These are phyloP conservation scores for Suhomyces sp. DNA, from an alignment of 805 yeast species.

Conservation along the genomic window DNA sequence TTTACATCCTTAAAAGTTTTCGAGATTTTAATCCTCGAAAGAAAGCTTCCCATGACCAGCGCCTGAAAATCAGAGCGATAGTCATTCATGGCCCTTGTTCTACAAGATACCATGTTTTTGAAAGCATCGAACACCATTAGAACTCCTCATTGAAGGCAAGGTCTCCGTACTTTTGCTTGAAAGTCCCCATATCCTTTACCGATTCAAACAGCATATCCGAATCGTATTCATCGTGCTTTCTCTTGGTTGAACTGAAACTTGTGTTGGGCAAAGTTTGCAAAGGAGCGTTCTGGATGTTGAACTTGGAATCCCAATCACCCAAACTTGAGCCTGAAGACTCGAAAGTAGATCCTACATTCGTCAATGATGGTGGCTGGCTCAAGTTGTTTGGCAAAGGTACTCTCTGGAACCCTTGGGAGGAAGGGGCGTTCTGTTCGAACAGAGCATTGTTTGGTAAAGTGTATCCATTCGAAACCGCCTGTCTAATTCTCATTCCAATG, in stretches of 20 bases:
- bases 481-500: slow-evolving; percentile 71
- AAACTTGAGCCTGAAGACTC: slow-evolving; percentile 38
- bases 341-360: slow-evolving; percentile 43
- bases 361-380: slow-evolving; percentile 45
- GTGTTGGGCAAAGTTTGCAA: slow-evolving; percentile 9
- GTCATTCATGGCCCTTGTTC: too few species aligned
- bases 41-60: too few species aligned
- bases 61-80: too few species aligned
- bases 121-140: too few species aligned
- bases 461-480: slow-evolving; percentile 65
- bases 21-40: too few species aligned
- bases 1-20: too few species aligned
- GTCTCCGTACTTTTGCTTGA: slow-evolving; percentile 41
- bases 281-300: slow-evolving; percentile 11
- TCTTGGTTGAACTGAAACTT: slow-evolving; percentile 17
- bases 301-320: slow-evolving; percentile 39
- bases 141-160: slow-evolving; percentile 51
- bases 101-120: too few species aligned
- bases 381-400: slow-evolving; percentile 43
- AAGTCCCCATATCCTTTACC: slow-evolving; percentile 16
- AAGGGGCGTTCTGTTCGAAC: slow-evolving; percentile 14
- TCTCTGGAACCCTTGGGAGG: slow-evolving; percentile 19
- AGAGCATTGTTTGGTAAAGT: background rate
- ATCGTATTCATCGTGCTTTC: slow-evolving; percentile 26
- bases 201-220: slow-evolving; percentile 8